These are phyloP conservation scores for Rhynchosporium agropyri DNA, from an alignment of 2,329 filamentous ascomycete genomes.

Conservation along the genomic window DNA sequence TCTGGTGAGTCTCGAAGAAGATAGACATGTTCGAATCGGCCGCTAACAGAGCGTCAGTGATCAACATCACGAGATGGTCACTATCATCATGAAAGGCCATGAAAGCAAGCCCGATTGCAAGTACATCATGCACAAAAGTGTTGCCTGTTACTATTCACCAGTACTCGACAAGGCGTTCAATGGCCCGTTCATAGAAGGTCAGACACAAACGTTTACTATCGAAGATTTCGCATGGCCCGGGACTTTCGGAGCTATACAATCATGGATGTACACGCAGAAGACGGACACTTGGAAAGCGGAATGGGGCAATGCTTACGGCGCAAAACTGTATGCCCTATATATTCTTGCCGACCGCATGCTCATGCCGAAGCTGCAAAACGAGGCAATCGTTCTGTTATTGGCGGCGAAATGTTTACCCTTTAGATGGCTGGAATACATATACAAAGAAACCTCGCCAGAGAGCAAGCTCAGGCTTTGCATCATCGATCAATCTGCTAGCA, in stretches of 20 bases:
- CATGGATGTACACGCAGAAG: constrained; percentile 9
- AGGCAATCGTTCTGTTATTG: background rate
- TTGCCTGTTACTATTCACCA: constrained; percentile 2
- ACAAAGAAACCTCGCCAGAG: background rate
- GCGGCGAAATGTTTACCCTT: background rate
- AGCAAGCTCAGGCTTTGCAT: constrained; percentile 6
- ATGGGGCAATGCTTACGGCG: background rate
- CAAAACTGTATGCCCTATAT: background rate
- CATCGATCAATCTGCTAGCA: background rate
- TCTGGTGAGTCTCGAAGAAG: background rate
- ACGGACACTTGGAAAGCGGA: background rate
- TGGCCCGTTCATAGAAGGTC: background rate
- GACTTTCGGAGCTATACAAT: constrained; percentile 9
- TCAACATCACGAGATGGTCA: constrained; percentile 1
- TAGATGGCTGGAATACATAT: background rate
- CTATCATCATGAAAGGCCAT: background rate
- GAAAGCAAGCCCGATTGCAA: background rate
- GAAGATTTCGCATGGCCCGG: constrained; percentile 4
- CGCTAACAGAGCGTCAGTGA: background rate
- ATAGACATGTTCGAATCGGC: background rate
- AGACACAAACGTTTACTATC: constrained; percentile 3
- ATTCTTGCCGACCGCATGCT: constrained; percentile 13
- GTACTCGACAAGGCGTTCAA: constrained; percentile 10
- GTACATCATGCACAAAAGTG: background rate
- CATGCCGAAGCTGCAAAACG: constrained; percentile 7